Percentiles rank a stretch among this genome's conserved stretches.
phyloP scores from a whole-genome alignment of 768 basidiomycete species.

The Hygrophorus pudorinus region DNA sequence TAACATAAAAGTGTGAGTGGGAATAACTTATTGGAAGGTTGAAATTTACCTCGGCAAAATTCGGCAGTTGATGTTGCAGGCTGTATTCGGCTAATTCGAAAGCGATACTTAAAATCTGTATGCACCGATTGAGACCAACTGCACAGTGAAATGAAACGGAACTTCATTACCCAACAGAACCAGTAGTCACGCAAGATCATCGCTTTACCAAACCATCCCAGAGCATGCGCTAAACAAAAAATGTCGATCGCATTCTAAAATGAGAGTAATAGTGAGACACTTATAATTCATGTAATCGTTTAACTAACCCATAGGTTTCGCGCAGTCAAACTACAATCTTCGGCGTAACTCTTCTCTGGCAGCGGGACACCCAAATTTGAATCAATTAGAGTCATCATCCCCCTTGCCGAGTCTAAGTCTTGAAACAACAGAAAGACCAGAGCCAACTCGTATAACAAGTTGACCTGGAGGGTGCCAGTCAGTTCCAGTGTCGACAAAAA shows the following conservation, averaged over 20 bases:
- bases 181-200: conserved; percentile 86
- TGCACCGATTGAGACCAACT: conserved; percentile 9
- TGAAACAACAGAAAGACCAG: conserved; percentile 83
- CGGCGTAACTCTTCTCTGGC: conserved; percentile 81
- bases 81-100: conserved; percentile 88
- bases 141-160: conserved; percentile 3
- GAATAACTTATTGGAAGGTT: conserved; percentile 4
- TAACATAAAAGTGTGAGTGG: conserved; percentile 20
- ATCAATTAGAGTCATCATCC: conserved; percentile 76
- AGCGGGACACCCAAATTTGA: conserved; percentile 59
- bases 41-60: conserved; percentile 69
- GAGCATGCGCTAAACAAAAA: conserved; percentile 75
- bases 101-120: conserved; percentile 74
- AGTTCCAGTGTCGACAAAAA: no score
- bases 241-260: conserved; percentile 70
- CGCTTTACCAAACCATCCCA: conserved; percentile 90
- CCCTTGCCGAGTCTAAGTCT: conserved; percentile 65
- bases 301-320: conserved; percentile 55
- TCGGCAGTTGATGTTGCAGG: conserved; percentile 78
- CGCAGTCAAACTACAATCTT: conserved; percentile 60
- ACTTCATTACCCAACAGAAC: conserved; percentile 75
- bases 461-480: conserved; percentile 27
- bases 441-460: conserved; percentile 73
- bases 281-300: not conserved
- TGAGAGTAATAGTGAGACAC: conserved; percentile 3